Evolutionary conservation across 192 early-diverging fungal species (phyloP), one percentile per base, ranked within the genome.

Genomic region (Linnemannia schmuckeri): DNA sequence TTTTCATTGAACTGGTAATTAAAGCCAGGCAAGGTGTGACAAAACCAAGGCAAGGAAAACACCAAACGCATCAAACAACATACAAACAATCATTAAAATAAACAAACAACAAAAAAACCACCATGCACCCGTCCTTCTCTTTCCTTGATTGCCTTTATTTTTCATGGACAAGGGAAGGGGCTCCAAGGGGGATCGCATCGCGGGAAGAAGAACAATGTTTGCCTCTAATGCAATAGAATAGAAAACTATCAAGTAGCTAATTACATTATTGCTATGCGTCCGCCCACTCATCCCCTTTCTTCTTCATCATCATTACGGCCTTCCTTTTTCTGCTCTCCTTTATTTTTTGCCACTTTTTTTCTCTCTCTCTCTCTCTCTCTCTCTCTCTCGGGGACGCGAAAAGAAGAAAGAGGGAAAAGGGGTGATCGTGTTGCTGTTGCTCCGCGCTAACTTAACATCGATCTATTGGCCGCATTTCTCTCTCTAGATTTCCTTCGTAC

Each of bases 71-170:
- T 37, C 37, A 1, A 15, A 52, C 6, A 5, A 52, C 2, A 20
- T 52, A 18, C 49, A 52, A 52, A 20, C 24, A 57, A 57, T n/a
- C 20, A 52, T 18, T 57, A 57, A 57, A 57, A n/a, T 10, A 27
- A 63, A 63, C 57, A 63, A 63, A 57, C 55, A 63, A 63, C 24
- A 57, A n/a, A 15, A 55, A n/a, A 63, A 30, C 57, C 24, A 66
- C 61, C n/a, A 61, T 61, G 55, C 55, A 61, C 55, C 49, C 17
- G 15, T 52, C 49, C 49, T 52, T 52, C 49, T 52, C 17, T 20
- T 63, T 63, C 9, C 3, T 66, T 66, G 61, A 66, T 66, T 66
- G 61, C 61, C 61, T 66, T 66, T 66, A 66, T 66, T 66, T 66
- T 66, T 66, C 30, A 12, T 66, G 17, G 24, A 52, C 49, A 4